phyloP scores from a whole-genome alignment of 768 basidiomycete genomes.

The Lentinula detonsa region DNA sequence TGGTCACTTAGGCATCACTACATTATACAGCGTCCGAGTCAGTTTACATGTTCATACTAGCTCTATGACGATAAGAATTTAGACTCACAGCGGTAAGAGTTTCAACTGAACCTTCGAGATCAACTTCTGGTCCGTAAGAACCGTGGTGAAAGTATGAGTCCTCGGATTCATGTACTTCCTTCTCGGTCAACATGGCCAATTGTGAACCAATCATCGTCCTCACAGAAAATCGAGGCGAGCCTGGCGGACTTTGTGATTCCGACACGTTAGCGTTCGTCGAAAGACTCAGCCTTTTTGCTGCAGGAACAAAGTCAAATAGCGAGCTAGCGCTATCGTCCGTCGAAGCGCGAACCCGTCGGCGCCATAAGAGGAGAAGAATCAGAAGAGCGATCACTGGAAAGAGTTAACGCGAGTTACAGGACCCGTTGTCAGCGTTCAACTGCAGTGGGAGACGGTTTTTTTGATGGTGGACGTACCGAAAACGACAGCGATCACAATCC shows the following conservation, averaged over 20 bases:
- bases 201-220: not conserved
- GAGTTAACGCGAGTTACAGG: not conserved
- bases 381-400: not conserved
- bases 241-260: not conserved
- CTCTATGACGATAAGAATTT: not conserved
- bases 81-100: not conserved
- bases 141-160: not conserved
- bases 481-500: not conserved
- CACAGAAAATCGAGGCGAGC: not conserved
- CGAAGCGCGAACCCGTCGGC: not conserved
- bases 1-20: too few relatives aligned
- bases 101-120: not conserved
- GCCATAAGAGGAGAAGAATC: not conserved
- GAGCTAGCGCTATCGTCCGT: constrained; percentile 4
- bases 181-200: not conserved
- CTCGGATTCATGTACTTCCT: not conserved
- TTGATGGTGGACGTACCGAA: not conserved
- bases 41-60: not conserved
- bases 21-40: too few relatives aligned
- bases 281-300: not conserved
- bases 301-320: constrained; percentile 3
- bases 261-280: not conserved
- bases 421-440: too few relatives aligned
- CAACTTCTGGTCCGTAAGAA: not conserved
- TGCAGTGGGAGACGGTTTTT: not conserved